These are phyloP conservation scores for Pseudomassariella vexata DNA, from an alignment of 2,329 filamentous ascomycete genomes.

Conservation along the genomic window DNA sequence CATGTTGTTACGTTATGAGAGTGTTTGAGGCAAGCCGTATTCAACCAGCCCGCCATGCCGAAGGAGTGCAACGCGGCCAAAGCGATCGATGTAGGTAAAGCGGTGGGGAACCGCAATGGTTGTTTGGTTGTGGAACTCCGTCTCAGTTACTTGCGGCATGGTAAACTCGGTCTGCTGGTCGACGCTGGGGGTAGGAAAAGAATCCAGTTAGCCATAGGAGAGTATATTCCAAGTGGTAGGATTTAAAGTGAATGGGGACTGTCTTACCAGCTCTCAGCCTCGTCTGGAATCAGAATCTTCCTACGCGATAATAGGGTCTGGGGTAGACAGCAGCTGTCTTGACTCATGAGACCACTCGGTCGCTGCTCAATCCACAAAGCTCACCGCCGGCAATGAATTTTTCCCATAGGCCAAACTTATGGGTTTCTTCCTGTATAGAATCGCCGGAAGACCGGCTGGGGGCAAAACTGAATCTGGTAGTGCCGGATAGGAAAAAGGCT, in stretches of 20 bases:
- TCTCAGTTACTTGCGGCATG: slow-evolving; percentile 11
- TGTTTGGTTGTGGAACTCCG: slow-evolving; percentile 13
- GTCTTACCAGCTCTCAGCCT: slow-evolving; percentile 11
- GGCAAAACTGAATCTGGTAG: slow-evolving; percentile 10
- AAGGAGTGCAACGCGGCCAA: slow-evolving; percentile 14
- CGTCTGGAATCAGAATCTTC: slow-evolving; percentile 13
- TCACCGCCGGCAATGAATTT: slow-evolving; percentile 1
- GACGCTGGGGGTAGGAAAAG: too few relatives aligned
- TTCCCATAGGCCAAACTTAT: slow-evolving; percentile 5
- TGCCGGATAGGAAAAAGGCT: slow-evolving; percentile 11
- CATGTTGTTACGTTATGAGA: too few relatives aligned
- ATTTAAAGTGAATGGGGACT: too few relatives aligned
- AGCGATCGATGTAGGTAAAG: slow-evolving; percentile 12
- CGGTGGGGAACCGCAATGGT: slow-evolving; percentile 16
- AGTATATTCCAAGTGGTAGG: neutral
- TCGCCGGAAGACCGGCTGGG: neutral
- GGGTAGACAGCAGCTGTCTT: slow-evolving; percentile 12
- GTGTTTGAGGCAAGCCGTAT: slow-evolving; percentile 8
- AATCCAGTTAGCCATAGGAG: too few relatives aligned
- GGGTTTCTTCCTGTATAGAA: slow-evolving; percentile 1
- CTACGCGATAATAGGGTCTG: slow-evolving; percentile 10
- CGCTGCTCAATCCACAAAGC: slow-evolving; percentile 2
- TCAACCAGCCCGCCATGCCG: slow-evolving; percentile 10
- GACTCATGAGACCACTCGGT: slow-evolving; percentile 7
- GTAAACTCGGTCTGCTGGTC: neutral